Base-by-base conservation (phyloP, 2,329 filamentous ascomycete genomes). In the Sarocladium brachiariae region DNA sequence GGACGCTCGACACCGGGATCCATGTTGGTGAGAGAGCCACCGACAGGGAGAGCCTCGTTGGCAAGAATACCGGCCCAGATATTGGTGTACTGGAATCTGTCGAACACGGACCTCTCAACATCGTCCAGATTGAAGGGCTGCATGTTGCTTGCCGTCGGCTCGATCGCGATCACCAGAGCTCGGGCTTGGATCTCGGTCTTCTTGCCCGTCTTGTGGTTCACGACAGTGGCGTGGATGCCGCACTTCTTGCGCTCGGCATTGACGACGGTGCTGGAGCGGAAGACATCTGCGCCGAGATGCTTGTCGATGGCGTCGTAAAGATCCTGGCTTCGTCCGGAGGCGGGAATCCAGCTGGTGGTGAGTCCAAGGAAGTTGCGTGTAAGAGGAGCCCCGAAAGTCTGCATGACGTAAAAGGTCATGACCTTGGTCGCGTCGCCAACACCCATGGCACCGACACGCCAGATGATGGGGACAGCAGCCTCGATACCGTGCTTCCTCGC, bases 401-500 rank as follows among this genome's bases (percentile, higher is more conserved):
- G 71, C 54, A 77, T 64, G 13, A 75, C 64, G 55, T 74, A 74
- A 6, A 78, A 51, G 1, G 71, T 71, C n/a, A 69, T 65, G 10
- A 64, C 55, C 3, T 65, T 62, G 4, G 71, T 58, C n/a, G 74
- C 61, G 49, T 76, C 68, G 1, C 70, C 73, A 2, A 73, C 55
- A 2, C 73, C 75, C 47, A 74, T 66, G 19, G 68, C 66, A 1
- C 66, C 65, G 51, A 68, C 67, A 13, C 57, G 56, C 53, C 66
- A 73, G 14, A 75, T 63, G 7, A 65, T 61, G n/a, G 63, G 65
- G 1, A 75, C 63, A 2, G 70, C 61, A 24, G 65, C 69, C 18
- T 65, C 58, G 4, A 80, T 59, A n/a, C 63, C 58, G 58, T 77
- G 70, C 58, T 78, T 77, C 30, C 63, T 58, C 11, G 73, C 63